Conservation (phyloP, 108 stramenopile species). For the Cylindrotheca closterium region DNA sequence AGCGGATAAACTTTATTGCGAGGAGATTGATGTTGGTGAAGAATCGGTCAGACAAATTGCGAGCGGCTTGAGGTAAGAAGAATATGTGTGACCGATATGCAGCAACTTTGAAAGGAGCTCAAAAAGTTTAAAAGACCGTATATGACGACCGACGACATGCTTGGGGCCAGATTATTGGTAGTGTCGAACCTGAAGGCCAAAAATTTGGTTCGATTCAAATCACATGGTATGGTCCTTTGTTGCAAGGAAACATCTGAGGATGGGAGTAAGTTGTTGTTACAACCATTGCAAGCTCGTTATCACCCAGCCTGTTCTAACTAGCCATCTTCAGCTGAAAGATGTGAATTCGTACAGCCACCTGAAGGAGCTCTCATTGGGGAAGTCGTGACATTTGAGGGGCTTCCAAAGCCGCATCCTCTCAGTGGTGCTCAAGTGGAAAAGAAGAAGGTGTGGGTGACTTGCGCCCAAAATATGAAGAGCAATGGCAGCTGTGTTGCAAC, state of each 20-base stretch:
- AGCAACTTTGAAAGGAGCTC: slow-evolving; percentile 92
- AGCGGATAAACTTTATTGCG: slow-evolving; percentile 96
- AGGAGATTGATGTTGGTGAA: slow-evolving; percentile 97
- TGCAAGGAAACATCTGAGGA: slow-evolving; percentile 72
- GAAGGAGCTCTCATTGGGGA: slow-evolving; percentile 89
- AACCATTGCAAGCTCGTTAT: no score
- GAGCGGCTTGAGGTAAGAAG: slow-evolving; percentile 12
- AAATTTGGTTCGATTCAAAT: slow-evolving; percentile 93
- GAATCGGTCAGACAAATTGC: slow-evolving; percentile 40
- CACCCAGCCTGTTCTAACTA: no score
- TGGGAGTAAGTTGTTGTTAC: no score
- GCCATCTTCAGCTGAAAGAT: slow-evolving; percentile 72
- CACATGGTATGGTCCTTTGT: slow-evolving; percentile 98
- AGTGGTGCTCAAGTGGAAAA: slow-evolving; percentile 89
- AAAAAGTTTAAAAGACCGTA: slow-evolving; percentile 87
- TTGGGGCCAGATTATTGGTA: slow-evolving; percentile 89
- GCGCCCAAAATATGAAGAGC: slow-evolving; percentile 86
- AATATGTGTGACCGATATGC: no score
- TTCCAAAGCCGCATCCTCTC: slow-evolving; percentile 74
- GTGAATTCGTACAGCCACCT: slow-evolving; percentile 96
- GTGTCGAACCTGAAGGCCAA: slow-evolving; percentile 98
- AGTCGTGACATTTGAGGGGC: slow-evolving; percentile 87
- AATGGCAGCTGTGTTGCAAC: slow-evolving; percentile 69
- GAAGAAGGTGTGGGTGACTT: slow-evolving; percentile 95
- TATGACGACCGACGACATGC: slow-evolving; percentile 88